Evolutionary conservation across 169 alveolate species (phyloP).

Genomic region (Blepharisma undulans): DNA sequence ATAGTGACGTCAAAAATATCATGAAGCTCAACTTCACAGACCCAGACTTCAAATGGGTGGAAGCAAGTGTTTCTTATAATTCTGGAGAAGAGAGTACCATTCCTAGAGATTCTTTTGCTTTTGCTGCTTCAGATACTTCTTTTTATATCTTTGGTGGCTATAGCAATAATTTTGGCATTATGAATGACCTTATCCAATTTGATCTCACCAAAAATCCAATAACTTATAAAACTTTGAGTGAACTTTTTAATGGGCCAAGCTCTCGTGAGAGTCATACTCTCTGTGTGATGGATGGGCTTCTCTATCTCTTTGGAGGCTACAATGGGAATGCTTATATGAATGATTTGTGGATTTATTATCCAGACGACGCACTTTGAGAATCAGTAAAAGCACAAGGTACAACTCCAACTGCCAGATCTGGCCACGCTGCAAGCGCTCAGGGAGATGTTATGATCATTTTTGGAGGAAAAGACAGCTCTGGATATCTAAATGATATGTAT

Average conservation of each 20-base stretch:
- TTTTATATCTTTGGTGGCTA: slow-evolving; percentile 22
- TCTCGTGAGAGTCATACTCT: neutral
- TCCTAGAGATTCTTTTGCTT: neutral
- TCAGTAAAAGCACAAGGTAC: neutral
- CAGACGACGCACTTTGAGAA: neutral
- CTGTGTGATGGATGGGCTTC: neutral
- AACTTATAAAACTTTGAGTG: neutral
- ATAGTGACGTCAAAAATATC: neutral
- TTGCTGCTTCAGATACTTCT: neutral
- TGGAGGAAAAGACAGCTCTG: neutral
- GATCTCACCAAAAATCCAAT: neutral
- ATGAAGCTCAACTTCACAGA: neutral
- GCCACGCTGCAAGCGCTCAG: neutral
- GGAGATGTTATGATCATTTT: slow-evolving; percentile 2
- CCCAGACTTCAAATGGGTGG: neutral
- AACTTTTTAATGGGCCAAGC: neutral
- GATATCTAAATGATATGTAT: neutral
- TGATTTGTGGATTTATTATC: slow-evolving; percentile 20
- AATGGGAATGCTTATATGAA: neutral
- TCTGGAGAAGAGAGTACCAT: neutral
- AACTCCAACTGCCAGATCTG: neutral
- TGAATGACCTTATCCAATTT: neutral
- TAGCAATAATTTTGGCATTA: neutral
- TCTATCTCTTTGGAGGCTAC: slow-evolving; percentile 19
- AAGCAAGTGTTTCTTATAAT: neutral